Base-by-base conservation (phyloP, 2,329 filamentous ascomycete genomes). In the Colletotrichum cereale region DNA sequence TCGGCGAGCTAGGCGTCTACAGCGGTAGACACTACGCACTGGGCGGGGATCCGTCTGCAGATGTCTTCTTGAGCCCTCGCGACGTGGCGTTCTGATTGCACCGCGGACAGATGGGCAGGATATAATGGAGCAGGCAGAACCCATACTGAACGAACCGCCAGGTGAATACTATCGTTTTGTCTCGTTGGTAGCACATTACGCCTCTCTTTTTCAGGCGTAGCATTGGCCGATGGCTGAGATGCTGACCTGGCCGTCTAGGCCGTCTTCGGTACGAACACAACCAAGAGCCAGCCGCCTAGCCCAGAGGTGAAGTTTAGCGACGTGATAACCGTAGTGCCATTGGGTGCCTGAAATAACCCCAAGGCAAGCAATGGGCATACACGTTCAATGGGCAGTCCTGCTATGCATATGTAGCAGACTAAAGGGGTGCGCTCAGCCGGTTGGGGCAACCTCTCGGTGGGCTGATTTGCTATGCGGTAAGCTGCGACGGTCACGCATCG, bases 71-170 rank as follows among this genome's bases (percentile, higher is more conserved):
- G 58, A 84, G 82, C 14, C 80, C 84, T 1, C 78, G 82, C 8
- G 84, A 86, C 72, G 84, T 84, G 1, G 82, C 76, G 5, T 86
- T 86, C 77, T 85, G 80, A 62, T 75, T 84, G 12, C 84, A 86
- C 71, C 84, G 86, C 67, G 82, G 77, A 0, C 79, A 83, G 73
- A 82, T 86, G 62, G 84, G 86, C 71, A 79, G 84, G 18, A 78
- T 84, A 66, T 85, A 84, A 76, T 85, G 82, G 75, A 82, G 86
- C 73, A 86, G 84, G 84, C 84, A 86, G 77, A 84, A 83, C 67
- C 79, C 84, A 34, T 80, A 85, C 73, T 81, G 77, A 78, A 77
- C 77, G 60, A 77, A 80, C 55, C 72, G 82, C 74, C 79, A 78
- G 79, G 80, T 50, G 10, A 61, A 48, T 42, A 6, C 10, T 16